Evolutionary conservation across 2,329 filamentous ascomycete genomes (phyloP).

Genomic region (Epichloe uncinata): DNA sequence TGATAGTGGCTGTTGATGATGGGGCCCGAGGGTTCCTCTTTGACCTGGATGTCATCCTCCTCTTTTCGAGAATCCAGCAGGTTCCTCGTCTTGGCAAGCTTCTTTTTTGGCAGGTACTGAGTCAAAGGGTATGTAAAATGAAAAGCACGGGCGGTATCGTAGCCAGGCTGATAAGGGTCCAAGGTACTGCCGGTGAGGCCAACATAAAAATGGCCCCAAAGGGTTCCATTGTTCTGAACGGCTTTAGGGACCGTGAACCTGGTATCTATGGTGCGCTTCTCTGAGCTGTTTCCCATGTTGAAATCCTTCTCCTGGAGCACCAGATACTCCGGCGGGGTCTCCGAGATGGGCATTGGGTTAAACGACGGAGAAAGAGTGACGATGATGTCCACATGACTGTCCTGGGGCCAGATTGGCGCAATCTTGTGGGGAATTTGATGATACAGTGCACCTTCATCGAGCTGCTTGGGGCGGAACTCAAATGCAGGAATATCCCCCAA

Average conservation of each 20-base stretch:
- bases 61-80: conserved; percentile 47
- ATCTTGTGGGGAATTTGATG: conserved; percentile 55
- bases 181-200: conserved; percentile 61
- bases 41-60: conserved; percentile 34
- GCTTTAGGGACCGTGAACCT: conserved; percentile 62
- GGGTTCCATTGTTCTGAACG: conserved; percentile 82
- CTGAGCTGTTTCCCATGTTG: conserved; percentile 62
- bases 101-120: conserved; percentile 88
- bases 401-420: conserved; percentile 76
- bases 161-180: conserved; percentile 60
- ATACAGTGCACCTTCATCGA: conserved; percentile 49
- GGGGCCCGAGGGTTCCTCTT: conserved; percentile 45
- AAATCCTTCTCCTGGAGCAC: conserved; percentile 74
- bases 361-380: conserved; percentile 73
- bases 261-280: conserved; percentile 64
- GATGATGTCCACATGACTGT: conserved; percentile 67
- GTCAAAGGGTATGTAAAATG: conserved; percentile 79
- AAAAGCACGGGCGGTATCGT: conserved; percentile 63
- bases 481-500: conserved; percentile 49
- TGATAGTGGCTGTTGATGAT: conserved; percentile 81
- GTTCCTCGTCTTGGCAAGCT: conserved; percentile 74
- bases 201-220: conserved; percentile 91
- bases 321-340: conserved; percentile 51
- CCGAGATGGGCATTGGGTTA: conserved; percentile 52
- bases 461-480: conserved; percentile 44